Evolutionary conservation across 2,329 filamentous ascomycete genomes (phyloP), one percentile per base, ranked within the genome.

Genomic region (Claviceps lovelessii): DNA sequence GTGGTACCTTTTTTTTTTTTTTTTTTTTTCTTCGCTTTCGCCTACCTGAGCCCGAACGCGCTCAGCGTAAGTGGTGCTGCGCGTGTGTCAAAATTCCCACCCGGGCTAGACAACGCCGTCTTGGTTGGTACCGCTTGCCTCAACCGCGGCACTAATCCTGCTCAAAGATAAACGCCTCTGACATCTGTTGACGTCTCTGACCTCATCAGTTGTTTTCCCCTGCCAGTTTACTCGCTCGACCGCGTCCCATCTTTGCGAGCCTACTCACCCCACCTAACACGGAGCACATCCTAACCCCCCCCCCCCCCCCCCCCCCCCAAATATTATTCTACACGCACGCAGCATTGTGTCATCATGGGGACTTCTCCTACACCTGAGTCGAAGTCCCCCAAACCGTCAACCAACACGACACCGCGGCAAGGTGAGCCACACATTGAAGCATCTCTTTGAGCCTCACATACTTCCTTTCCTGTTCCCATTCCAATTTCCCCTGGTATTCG

Each of bases 341-440:
- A 54, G 70, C 68, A 71, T 76, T 69, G 69, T 69, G 69, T 72
- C 72, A 72, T 72, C 69, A 76, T 76, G 73, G 74, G 68, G 64
- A 71, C 70, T 68, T 70, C 73, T 61, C 65, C 71, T 61, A 65
- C 65, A 60, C 65, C 67, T 65, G 62, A 71, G 63, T 72, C 73
- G 59, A 75, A 74, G 67, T 77, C 75, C 61, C 75, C 75, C 60
- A 74, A 73, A 64, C 70, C 70, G 56, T 65, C 70, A 58, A 72
- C 65, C 65, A 72, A 69, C 52, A 70, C 71, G 55, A 68, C 73
- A 61, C 66, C 68, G 49, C 67, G 67, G 55, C 67, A 68, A 72
- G 74, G 75, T 77, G 65, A 68, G 73, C 65, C n/a, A n/a, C 52
- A 59, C 58, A 59, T 59, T 58, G 52, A 57, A 57, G 60, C 56